Evolutionary conservation across 2,329 filamentous ascomycete genomes (phyloP), one percentile per base, ranked within the genome.

Genomic region (Aspergillus quadrilineatus): DNA sequence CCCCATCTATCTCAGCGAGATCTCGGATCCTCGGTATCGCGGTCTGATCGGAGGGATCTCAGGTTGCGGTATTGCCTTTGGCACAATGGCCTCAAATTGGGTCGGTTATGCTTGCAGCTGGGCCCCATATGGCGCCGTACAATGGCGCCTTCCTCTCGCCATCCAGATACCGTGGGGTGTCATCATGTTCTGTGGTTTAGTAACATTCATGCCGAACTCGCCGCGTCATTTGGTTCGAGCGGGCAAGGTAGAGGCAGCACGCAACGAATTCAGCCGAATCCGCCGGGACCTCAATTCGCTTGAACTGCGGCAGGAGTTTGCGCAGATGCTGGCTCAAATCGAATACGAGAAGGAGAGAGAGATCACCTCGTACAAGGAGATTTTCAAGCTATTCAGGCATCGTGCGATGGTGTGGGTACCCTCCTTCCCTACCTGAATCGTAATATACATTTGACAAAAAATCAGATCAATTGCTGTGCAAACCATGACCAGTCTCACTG

Each of bases 81-180:
- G 82, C 9, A 82, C 80, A 3, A 82, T 83, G 80, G 70, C 74
- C 60, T 81, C 79, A 4, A 85, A 84, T 64, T 84, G 82, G 82
- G 76, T 83, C 4, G 82, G 82, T 3, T 84, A 79, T 60, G 80
- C 80, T 0, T 82, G 81, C 58, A 76, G 78, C 17, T 83, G 78
- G 53, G 80, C 81, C 0, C 74, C 81, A 0, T 82, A 83, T 55
- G 82, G 82, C 0, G 64, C 75, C 4, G 67, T 77, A 0, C 82
- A 84, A 64, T 85, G 82, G 82, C 76, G 82, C 9, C 69, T 84
- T 0, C 82, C 82, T 0, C 74, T 84, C 3, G 81, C 73, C 0
- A 75, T 84, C 28, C 82, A 84, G 65, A 78, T 83, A 9, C 81
- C 82, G 0, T 84, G 80, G 79, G 81, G 81, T 2, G 64, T 84